These are phyloP conservation scores for Fusarium pseudonygamai DNA, from an alignment of 2,329 filamentous ascomycete genomes.

Conservation along the genomic window DNA sequence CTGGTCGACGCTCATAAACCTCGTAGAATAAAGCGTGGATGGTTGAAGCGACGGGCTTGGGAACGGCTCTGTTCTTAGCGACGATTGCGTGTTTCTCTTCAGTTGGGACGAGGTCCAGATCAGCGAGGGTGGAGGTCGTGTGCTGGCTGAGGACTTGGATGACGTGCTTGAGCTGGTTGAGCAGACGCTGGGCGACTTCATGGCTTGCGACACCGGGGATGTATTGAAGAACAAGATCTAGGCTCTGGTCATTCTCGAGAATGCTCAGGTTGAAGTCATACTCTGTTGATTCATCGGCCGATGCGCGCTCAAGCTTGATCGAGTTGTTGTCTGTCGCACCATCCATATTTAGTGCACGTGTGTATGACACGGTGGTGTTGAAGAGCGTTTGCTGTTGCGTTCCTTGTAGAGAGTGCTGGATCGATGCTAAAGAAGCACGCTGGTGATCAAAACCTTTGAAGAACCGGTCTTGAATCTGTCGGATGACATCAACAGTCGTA, in stretches of 20 bases:
- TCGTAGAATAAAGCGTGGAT: not conserved
- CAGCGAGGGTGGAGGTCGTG: accelerated
- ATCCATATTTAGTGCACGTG: not conserved
- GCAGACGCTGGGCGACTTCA: not conserved
- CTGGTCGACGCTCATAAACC: not conserved
- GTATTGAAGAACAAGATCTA: not conserved
- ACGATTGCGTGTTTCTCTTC: not conserved
- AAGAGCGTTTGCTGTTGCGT: not conserved
- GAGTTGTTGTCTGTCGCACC: accelerated
- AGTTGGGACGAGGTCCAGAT: not conserved
- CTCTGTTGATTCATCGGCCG: not conserved
- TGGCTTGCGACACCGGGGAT: not conserved
- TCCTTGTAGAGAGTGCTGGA: not conserved
- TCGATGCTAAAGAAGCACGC: accelerated
- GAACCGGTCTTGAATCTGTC: not conserved
- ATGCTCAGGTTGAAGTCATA: not conserved
- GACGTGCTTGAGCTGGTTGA: not conserved
- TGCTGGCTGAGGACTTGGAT: not conserved
- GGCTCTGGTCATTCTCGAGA: accelerated
- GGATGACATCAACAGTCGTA: not conserved
- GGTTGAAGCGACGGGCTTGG: not conserved
- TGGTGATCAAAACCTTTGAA: not conserved
- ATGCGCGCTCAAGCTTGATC: not conserved
- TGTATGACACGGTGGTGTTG: not conserved
- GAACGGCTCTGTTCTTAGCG: not conserved